phyloP scores from a whole-genome alignment of 306 rosid species.

The Rubus parviflorus region DNA sequence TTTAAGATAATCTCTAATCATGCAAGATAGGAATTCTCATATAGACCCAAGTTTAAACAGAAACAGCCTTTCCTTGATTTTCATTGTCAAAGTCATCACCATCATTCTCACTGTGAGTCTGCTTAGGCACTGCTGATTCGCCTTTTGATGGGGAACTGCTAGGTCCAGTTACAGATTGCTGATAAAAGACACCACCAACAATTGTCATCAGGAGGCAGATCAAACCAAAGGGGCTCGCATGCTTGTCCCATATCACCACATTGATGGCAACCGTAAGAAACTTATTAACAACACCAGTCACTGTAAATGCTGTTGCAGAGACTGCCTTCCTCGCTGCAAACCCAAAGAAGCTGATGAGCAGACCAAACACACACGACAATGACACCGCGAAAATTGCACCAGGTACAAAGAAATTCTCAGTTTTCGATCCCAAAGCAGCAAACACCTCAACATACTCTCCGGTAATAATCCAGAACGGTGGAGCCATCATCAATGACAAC shows the following conservation, averaged over 20 bases:
- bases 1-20: conserved; percentile 17
- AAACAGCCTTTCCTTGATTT: conserved; percentile 42
- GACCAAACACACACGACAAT: conserved; percentile 79
- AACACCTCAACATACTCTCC: conserved; percentile 79
- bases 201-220: conserved; percentile 80
- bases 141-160: conserved; percentile 41
- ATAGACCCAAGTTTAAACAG: conserved; percentile 57
- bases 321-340: conserved; percentile 91
- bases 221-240: conserved; percentile 88
- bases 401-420: conserved; percentile 51
- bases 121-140: conserved; percentile 44
- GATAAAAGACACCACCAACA: conserved; percentile 85
- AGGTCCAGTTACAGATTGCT: conserved; percentile 73
- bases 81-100: conserved; percentile 45
- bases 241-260: conserved; percentile 91
- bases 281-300: conserved; percentile 95
- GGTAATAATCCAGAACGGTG: conserved; percentile 70
- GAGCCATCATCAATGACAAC: conserved; percentile 81
- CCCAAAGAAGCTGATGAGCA: conserved; percentile 92
- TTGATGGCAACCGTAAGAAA: conserved; percentile 90
- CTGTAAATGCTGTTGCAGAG: conserved; percentile 93
- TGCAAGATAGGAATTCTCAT: conserved; percentile 36
- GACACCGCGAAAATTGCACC: conserved; percentile 63
- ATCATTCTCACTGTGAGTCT: conserved; percentile 36
- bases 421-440: conserved; percentile 48